A percentile compares a stretch with the other conserved stretches of the same genome.
phyloP scores from a whole-genome alignment of 2,329 filamentous ascomycete species.

The Xylaria multiplex region DNA sequence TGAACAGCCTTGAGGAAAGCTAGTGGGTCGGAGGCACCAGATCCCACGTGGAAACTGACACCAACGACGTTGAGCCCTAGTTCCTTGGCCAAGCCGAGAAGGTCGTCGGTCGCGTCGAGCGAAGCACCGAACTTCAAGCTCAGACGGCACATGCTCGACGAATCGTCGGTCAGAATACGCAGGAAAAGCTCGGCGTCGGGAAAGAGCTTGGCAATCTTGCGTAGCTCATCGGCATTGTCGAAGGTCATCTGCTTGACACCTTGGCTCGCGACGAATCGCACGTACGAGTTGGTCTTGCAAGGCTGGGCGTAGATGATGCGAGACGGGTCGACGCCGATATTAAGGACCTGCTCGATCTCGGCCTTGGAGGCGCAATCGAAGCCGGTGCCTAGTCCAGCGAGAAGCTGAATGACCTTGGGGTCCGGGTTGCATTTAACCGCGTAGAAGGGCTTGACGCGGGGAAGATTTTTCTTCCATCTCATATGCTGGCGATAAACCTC shows the following conservation, averaged over 20 bases:
- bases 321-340: slow-evolving; percentile 82
- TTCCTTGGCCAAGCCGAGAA: slow-evolving; percentile 82
- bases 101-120: slow-evolving; percentile 79
- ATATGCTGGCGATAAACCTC: slow-evolving; percentile 99
- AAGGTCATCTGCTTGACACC: slow-evolving; percentile 99
- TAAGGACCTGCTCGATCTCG: slow-evolving; percentile 92
- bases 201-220: slow-evolving; percentile 94
- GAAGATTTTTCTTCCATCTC: slow-evolving; percentile 95
- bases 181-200: slow-evolving; percentile 91
- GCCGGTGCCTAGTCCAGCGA: slow-evolving; percentile 87
- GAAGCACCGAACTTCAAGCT: slow-evolving; percentile 98
- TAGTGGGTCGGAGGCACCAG: slow-evolving; percentile 90
- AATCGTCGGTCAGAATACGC: slow-evolving; percentile 96
- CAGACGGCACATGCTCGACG: slow-evolving; percentile 89
- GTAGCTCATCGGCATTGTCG: slow-evolving; percentile 96
- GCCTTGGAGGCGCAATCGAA: slow-evolving; percentile 99
- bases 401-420: slow-evolving; percentile 84
- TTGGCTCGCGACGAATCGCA: slow-evolving; percentile 85
- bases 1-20: slow-evolving; percentile 91
- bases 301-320: slow-evolving; percentile 99
- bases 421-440: slow-evolving; percentile 99
- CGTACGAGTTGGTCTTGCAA: slow-evolving; percentile 98
- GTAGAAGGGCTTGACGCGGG: slow-evolving; percentile 95
- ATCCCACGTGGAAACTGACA: slow-evolving; percentile 98
- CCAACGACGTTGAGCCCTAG: slow-evolving; percentile 91